Conservation (phyloP, 2,329 filamentous ascomycete species). For the Sarocladiaceae sp. region DNA sequence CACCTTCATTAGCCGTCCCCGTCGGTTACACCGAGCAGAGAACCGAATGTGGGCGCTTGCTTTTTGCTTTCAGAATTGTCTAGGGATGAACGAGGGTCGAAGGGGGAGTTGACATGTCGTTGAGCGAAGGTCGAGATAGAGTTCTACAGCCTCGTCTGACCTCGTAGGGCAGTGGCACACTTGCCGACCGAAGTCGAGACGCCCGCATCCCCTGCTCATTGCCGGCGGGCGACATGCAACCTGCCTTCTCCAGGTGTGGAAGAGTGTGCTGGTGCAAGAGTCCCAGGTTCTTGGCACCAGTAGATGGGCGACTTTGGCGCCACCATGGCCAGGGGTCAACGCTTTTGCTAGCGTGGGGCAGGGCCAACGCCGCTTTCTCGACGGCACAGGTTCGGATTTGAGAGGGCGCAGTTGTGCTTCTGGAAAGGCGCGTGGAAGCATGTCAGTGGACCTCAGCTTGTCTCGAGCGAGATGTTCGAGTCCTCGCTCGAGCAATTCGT, state of each 20-base stretch:
- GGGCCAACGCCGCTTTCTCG: conserved; percentile 6
- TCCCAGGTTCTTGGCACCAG: conserved; percentile 5
- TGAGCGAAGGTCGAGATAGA: background rate
- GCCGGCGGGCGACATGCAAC: background rate
- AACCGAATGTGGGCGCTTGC: background rate
- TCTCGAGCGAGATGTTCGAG: no score
- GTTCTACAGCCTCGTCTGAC: conserved; percentile 2
- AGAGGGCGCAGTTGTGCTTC: background rate
- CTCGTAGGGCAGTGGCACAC: background rate
- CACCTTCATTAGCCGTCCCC: background rate
- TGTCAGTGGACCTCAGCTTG: no score
- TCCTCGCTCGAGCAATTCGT: no score
- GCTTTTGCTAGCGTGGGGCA: conserved; percentile 1
- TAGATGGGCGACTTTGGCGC: background rate
- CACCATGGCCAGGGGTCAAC: no score
- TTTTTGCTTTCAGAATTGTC: background rate
- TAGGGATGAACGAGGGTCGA: no score
- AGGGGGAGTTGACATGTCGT: no score
- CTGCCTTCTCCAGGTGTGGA: background rate
- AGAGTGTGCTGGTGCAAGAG: no score
- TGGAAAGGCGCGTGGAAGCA: conserved; percentile 7
- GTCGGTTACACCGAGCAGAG: background rate
- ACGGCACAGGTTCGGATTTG: conserved; percentile 4
- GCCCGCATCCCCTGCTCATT: conserved; percentile 2
- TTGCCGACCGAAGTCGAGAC: background rate